Percentiles rank a stretch among this genome's conserved stretches.
Conservation (phyloP, 306 rosid species). For the Biancaea sappan region DNA sequence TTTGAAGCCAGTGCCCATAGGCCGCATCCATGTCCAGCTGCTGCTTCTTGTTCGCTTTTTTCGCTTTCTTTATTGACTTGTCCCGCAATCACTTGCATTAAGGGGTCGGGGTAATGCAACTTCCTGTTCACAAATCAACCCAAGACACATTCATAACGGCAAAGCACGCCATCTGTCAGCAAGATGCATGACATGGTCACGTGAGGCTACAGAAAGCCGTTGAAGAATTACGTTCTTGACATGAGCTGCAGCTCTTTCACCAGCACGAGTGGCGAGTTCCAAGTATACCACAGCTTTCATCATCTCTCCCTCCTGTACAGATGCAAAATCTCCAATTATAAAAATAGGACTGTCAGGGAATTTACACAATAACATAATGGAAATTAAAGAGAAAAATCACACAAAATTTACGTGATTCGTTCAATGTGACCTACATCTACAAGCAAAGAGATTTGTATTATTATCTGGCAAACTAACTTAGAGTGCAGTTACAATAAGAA, state of each 20-base stretch:
- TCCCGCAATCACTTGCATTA: background rate
- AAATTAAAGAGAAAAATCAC: no score
- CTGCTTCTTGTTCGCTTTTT: conserved; percentile 15
- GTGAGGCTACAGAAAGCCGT: conserved; percentile 62
- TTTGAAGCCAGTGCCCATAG: background rate
- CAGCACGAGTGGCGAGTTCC: conserved; percentile 82
- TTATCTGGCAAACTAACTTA: no score
- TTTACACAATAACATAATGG: no score
- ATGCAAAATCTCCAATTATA: conserved; percentile 22
- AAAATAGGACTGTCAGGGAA: no score
- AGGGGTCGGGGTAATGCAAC: background rate
- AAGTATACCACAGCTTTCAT: conserved; percentile 84
- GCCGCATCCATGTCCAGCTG: conserved; percentile 1
- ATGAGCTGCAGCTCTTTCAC: conserved; percentile 71
- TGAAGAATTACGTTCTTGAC: conserved; percentile 68
- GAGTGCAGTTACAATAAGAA: no score
- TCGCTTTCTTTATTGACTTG: conserved; percentile 11
- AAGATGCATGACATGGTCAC: conserved; percentile 56
- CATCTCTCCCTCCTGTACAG: conserved; percentile 74
- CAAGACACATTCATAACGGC: conserved; percentile 44
- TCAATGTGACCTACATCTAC: no score
- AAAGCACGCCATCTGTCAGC: conserved; percentile 73
- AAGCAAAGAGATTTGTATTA: no score
- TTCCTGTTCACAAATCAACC: conserved; percentile 15
- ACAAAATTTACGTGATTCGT: no score